Percentiles rank a stretch among this genome's conserved stretches.
Conservation (phyloP, 31 red algal species). For the Pterothamnion heteromorphum region DNA sequence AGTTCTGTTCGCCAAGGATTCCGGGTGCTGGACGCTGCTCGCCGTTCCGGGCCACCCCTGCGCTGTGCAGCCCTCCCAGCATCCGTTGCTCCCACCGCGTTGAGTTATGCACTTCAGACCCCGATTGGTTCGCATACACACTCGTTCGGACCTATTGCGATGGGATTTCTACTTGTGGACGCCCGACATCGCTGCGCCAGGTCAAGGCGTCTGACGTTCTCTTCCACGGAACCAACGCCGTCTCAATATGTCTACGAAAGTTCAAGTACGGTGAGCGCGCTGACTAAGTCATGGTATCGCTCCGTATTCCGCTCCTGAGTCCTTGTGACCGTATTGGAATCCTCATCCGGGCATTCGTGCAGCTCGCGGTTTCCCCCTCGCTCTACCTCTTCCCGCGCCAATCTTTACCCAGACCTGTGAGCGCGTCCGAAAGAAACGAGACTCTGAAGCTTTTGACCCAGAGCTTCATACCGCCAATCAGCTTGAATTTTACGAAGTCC, state of each 20-base stretch:
- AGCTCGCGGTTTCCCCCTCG: too few species aligned
- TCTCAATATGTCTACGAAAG: background rate
- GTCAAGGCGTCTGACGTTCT: background rate
- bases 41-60: constrained; percentile 8
- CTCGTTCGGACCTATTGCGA: background rate
- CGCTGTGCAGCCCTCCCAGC: constrained; percentile 27
- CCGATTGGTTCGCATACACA: background rate
- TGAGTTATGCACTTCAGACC: background rate
- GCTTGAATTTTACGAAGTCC: constrained; percentile 10
- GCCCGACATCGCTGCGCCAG: background rate
- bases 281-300: background rate
- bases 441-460: background rate
- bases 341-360: background rate
- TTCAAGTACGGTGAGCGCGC: constrained; percentile 20
- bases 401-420: too few species aligned
- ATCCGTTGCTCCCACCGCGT: background rate
- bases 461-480: background rate
- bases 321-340: background rate
- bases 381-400: too few species aligned
- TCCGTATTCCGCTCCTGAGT: background rate
- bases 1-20: background rate
- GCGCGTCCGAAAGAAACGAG: too few species aligned
- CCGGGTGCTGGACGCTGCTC: background rate
- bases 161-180: background rate
- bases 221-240: background rate